Evolutionary conservation across 768 basidiomycete species (phyloP), one percentile per base, ranked within the genome.

Genomic region (Imleria badia): DNA sequence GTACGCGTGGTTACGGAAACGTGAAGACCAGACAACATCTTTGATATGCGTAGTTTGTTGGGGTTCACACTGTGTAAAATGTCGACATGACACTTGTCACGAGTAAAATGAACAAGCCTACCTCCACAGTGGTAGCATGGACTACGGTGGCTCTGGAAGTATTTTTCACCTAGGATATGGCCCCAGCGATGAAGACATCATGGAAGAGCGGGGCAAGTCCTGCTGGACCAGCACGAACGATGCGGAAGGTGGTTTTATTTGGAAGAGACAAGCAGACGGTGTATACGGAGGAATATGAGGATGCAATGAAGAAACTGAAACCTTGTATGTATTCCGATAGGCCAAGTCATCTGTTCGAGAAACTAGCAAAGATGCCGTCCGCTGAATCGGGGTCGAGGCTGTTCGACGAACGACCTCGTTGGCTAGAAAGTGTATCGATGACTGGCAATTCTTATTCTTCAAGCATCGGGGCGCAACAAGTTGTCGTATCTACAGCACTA

Each of bases 41-140:
- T 67, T 67, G 51, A 81, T 74, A 35, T 57, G 52, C 1, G 73
- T 15, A 71, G 68, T 34, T 55, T 66, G n/a, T 29, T 61, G 19
- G 59, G 60, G 53, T 75, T 75, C 12, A 71, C 54, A 20, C 72
- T 65, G 1, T 83, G 23, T 17, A 29, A 38, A 10, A 33, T 15
- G 20, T 23, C 34, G 3, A 33, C 56, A 59, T 36, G 73, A 64
- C 72, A n/a, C 80, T 14, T 42, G 68, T 61, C 23, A 76, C 68
- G 10, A 52, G 34, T 13, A 22, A 7, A 19, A 52, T 1, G 15
- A 40, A 39, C 7, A 33, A n/a, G 39, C 66, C 42, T 55, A 78
- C 81, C 68, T 82, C 82, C 15, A 83, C 66, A 5, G 82, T 82
- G 34, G 78, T 75, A 33, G 81, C 77, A 56, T 83, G 81, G 15